Base-by-base conservation (phyloP, 495 filamentous ascomycete species). In the Aspergillus bertholletiae region DNA sequence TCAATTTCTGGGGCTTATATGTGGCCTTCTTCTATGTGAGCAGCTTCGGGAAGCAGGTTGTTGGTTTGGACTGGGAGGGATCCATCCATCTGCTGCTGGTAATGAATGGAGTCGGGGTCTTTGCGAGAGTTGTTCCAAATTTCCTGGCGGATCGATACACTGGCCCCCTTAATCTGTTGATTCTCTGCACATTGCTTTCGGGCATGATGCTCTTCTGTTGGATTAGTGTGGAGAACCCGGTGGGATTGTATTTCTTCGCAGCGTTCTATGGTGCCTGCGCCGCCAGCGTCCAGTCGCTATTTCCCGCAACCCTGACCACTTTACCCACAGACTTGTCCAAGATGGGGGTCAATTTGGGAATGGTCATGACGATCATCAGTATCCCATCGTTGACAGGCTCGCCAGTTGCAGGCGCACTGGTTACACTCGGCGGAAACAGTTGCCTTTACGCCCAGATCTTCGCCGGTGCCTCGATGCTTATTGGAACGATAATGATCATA, bases 11-110 rank as follows among this genome's bases (percentile, higher is more conserved):
- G 75, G 80, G 74, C 0, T 61, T 84, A 1, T 90, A 87, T 60
- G 84, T 89, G 58, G 80, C 77, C 4, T 87, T 83, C 59, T 88
- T 87, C 66, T 90, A 87, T 69, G 30, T 32, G 13, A 2, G 30
- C n/a, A n/a, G n/a, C n/a, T 32, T 12, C 8, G 7, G 8, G 9
- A 2, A 12, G 9, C 30, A 32, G 13, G 9, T 9, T 32, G 27
- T 28, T 5, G 27, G 27, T 12, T 9, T 32, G 8, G 30, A 28
- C 30, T 11, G 8, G 30, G 3, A 11, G 3, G 7, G 8, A 32
- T 11, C 13, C 3, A 11, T 89, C 55, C 83, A 81, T 55, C 56
- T 88, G 23, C 69, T 92, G 12, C 70, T 88, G 13, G 72, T 90
- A 30, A 66, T 89, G 51, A 92, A 90, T 67, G 83, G 80, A 2